phyloP scores from a whole-genome alignment of 371 early-diverging fungal species.

The Apophysomyces ossiformis region DNA sequence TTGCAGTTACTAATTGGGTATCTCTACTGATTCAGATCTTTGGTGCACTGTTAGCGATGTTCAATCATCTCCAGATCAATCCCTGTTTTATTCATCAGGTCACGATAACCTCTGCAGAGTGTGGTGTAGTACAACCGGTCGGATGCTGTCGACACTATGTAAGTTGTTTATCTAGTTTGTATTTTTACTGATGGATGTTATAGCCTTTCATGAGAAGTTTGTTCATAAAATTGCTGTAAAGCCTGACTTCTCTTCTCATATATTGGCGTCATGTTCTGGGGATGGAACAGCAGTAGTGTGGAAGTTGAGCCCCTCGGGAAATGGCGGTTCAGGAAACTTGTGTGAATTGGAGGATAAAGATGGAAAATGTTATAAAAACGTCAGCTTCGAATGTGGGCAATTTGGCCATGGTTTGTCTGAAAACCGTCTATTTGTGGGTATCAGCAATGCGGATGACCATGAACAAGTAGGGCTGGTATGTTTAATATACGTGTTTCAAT shows the following conservation, averaged over 20 bases:
- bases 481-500: background rate
- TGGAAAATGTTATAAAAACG: constrained; percentile 17
- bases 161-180: constrained; percentile 8
- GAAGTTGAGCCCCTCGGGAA: constrained; percentile 30
- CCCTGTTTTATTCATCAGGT: constrained; percentile 34
- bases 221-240: constrained; percentile 22
- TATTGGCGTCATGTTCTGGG: constrained; percentile 38
- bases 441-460: constrained; percentile 19
- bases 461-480: constrained; percentile 35
- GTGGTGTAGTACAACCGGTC: constrained; percentile 31
- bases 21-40: constrained; percentile 20
- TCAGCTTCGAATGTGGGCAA: constrained; percentile 37
- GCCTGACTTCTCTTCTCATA: constrained; percentile 19
- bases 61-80: constrained; percentile 33
- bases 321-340: constrained; percentile 30
- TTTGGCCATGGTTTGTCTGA: constrained; percentile 37
- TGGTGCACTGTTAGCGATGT: constrained; percentile 51
- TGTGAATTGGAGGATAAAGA: constrained; percentile 26
- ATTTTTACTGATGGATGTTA: background rate
- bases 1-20: background rate
- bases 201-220: constrained; percentile 15
- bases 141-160: constrained; percentile 40
- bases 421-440: constrained; percentile 33
- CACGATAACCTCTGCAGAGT: constrained; percentile 39
- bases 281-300: constrained; percentile 48